phyloP scores from a whole-genome alignment of 1,139 yeast genomes.

The Candida pseudoviswanathii region DNA sequence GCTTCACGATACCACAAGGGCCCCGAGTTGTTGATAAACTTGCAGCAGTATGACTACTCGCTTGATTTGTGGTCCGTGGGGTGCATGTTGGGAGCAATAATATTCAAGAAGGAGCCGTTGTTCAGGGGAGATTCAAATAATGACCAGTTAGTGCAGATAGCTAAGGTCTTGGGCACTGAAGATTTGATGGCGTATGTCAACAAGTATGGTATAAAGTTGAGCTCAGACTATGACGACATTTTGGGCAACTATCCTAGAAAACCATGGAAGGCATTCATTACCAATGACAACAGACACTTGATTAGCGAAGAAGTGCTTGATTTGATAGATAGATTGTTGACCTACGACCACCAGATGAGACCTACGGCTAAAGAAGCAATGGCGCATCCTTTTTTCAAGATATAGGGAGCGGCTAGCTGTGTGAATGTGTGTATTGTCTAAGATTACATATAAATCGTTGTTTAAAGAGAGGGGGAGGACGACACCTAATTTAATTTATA shows the following conservation, averaged over 20 bases:
- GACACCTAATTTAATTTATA: background rate
- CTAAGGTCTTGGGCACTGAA: slow-evolving; percentile 74
- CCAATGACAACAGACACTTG: slow-evolving; percentile 51
- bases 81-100: slow-evolving; percentile 76
- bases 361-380: slow-evolving; percentile 77
- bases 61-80: slow-evolving; percentile 84
- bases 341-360: slow-evolving; percentile 74
- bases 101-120: slow-evolving; percentile 76
- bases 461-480: background rate
- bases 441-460: background rate
- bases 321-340: slow-evolving; percentile 63
- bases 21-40: slow-evolving; percentile 73
- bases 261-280: slow-evolving; percentile 67
- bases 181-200: slow-evolving; percentile 59
- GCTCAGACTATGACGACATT: slow-evolving; percentile 66
- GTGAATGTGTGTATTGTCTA: background rate
- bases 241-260: slow-evolving; percentile 67
- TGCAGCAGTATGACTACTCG: slow-evolving; percentile 76
- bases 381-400: slow-evolving; percentile 58
- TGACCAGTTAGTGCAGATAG: slow-evolving; percentile 79
- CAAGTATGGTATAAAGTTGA: slow-evolving; percentile 63
- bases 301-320: slow-evolving; percentile 66
- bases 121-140: slow-evolving; percentile 79
- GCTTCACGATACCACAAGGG: slow-evolving; percentile 83
- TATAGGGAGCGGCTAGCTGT: slow-evolving; percentile 11